Evolutionary conservation across 1,284 basidiomycete genomes (phyloP).

Genomic region (Trametes versicolor): DNA sequence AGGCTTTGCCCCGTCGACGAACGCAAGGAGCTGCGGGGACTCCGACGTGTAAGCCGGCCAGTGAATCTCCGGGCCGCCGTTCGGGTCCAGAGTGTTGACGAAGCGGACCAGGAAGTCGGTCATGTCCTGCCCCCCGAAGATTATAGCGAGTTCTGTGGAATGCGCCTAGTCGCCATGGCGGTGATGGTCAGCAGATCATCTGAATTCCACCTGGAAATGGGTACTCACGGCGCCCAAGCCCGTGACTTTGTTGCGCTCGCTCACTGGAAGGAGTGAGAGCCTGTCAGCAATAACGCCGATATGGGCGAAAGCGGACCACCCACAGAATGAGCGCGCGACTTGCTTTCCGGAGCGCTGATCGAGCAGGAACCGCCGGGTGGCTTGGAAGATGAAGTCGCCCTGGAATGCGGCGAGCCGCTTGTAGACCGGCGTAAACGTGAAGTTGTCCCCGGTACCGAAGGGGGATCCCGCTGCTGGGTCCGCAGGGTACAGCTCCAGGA

Average conservation of each 20-base stretch:
- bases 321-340: conserved; percentile 57
- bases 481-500: conserved; percentile 34
- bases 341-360: conserved; percentile 51
- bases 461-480: conserved; percentile 56
- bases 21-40: conserved; percentile 10
- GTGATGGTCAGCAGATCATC: conserved; percentile 23
- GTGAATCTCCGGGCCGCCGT: conserved; percentile 9
- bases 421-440: conserved; percentile 57
- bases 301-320: conserved; percentile 42
- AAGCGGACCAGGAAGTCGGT: conserved; percentile 30
- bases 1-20: conserved; percentile 4
- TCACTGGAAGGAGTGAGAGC: background rate
- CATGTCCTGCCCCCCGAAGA: conserved; percentile 25
- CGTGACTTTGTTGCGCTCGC: conserved; percentile 4
- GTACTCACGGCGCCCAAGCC: conserved; percentile 6
- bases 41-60: conserved; percentile 8
- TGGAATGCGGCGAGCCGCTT: conserved; percentile 61
- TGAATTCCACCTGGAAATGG: background rate
- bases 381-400: conserved; percentile 62
- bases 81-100: conserved; percentile 28
- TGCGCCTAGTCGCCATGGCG: conserved; percentile 16
- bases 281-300: conserved; percentile 50
- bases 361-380: conserved; percentile 45
- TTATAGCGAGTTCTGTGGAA: conserved; percentile 22
- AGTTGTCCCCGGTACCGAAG: conserved; percentile 54